Evolutionary conservation across 2,329 filamentous ascomycete genomes (phyloP), one percentile per base, ranked within the genome.

Genomic region (Rhinocladiella similis): DNA sequence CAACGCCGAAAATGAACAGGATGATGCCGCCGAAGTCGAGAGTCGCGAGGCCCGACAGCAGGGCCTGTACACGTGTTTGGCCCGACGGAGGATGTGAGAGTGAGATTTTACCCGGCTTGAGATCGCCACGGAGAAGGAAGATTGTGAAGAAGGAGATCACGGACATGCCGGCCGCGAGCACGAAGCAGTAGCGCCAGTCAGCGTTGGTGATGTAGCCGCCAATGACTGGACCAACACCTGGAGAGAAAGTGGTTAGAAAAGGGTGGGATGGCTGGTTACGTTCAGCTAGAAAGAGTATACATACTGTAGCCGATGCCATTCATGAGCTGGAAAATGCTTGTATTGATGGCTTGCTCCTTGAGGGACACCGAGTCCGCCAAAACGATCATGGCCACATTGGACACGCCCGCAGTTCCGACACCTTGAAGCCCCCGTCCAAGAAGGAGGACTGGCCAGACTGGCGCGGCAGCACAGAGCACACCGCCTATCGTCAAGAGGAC

Each of bases 161-260:
- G 5, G 58, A 54, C 16, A 63, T 39, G 29, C 61, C 56, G 14
- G 58, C 50, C 20, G 56, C 51, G 20, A 63, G 48, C 3, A 59
- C 61, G 49, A 89, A 89, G 65, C 83, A 85, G 78, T 86, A 89
- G 48, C 85, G 74, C 85, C 86, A 89, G 60, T 77, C 79, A 3
- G 76, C 70, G 35, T 75, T 71, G 18, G 81, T 81, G 12, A 85
- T 73, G 56, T 64, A 73, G 62, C 75, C 84, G 41, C 86, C 86
- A 20, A 87, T 72, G 1, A 87, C 78, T 0, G 86, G 86, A 0
- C 86, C 85, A 10, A 86, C 63, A 18, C 51, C 58, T 60, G 45
- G 14, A 27, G 38, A 41, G 10, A 33, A 33, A 39, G 25, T 33
- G 18, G 20, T 29, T 25, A 52, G 39, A 39, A 55, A 46, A 50